Evolutionary conservation across 768 basidiomycete genomes (phyloP).

Genomic region (Trametes cingulata): DNA sequence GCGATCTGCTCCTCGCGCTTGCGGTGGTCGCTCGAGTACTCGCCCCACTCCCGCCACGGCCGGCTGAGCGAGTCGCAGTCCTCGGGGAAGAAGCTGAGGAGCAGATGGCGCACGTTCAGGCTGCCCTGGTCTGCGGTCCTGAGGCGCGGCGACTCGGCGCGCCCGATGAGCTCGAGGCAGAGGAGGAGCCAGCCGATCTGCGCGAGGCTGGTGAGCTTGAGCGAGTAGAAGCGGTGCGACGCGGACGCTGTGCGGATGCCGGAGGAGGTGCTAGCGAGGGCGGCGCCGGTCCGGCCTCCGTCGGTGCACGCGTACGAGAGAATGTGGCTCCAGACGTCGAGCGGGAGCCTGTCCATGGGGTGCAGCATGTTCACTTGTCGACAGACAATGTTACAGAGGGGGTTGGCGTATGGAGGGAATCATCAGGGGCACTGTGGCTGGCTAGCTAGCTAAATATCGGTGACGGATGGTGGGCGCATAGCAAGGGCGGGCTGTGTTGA

Average conservation of each 20-base stretch:
- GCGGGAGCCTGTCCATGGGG: neutral
- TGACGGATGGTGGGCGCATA: neutral
- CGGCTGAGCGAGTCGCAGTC: slow-evolving; percentile 13
- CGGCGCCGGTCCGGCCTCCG: slow-evolving; percentile 14
- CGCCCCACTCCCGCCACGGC: slow-evolving; percentile 12
- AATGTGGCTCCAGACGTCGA: slow-evolving; percentile 7
- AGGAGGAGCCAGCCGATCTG: slow-evolving; percentile 16
- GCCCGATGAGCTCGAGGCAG: slow-evolving; percentile 10
- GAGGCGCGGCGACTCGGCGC: neutral
- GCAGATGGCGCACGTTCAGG: slow-evolving; percentile 6
- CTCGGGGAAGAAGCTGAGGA: slow-evolving; percentile 17
- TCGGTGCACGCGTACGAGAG: slow-evolving; percentile 12
- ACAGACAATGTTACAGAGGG: neutral
- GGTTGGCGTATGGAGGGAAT: no score
- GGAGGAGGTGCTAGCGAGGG: slow-evolving; percentile 8
- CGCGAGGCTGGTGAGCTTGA: slow-evolving; percentile 10
- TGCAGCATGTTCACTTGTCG: neutral
- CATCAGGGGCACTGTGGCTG: no score
- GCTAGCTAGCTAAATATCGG: neutral
- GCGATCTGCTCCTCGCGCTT: slow-evolving; percentile 3
- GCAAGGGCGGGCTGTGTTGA: neutral
- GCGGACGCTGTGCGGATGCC: slow-evolving; percentile 3
- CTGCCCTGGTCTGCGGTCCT: neutral
- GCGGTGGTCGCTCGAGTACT: slow-evolving; percentile 5
- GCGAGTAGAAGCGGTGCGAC: slow-evolving; percentile 13